These are phyloP conservation scores for Pyrenochaeta sp. DNA, from an alignment of 2,329 filamentous ascomycete species.

Conservation along the genomic window DNA sequence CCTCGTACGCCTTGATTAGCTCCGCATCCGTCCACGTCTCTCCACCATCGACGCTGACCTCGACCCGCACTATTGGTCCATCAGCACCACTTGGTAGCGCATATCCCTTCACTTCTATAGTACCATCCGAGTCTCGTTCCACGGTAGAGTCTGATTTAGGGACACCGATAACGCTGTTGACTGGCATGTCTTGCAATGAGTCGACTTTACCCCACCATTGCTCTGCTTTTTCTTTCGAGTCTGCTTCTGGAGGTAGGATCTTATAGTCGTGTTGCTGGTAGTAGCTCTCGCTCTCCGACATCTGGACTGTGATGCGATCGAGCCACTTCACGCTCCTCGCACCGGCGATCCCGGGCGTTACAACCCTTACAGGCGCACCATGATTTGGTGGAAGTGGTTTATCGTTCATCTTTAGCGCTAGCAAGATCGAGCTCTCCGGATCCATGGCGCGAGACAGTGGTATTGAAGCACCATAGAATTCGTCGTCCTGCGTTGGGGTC, in stretches of 20 bases:
- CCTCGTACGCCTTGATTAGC: constrained; percentile 35
- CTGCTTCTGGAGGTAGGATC: constrained; percentile 62
- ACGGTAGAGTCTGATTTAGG: constrained; percentile 58
- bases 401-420: constrained; percentile 58
- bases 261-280: constrained; percentile 70
- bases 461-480: constrained; percentile 67
- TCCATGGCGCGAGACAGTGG: constrained; percentile 43
- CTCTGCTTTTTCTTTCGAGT: constrained; percentile 59
- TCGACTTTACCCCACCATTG: constrained; percentile 61
- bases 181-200: constrained; percentile 63
- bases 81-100: constrained; percentile 63
- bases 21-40: constrained; percentile 60
- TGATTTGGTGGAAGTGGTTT: constrained; percentile 57
- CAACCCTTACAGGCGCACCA: constrained; percentile 61
- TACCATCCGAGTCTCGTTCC: constrained; percentile 48
- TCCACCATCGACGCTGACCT: constrained; percentile 62
- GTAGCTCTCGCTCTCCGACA: constrained; percentile 61
- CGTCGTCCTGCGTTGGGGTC: constrained; percentile 63
- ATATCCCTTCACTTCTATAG: constrained; percentile 63
- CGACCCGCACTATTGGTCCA: constrained; percentile 63
- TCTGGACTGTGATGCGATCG: constrained; percentile 61
- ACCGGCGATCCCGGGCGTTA: constrained; percentile 63
- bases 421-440: constrained; percentile 26
- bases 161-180: constrained; percentile 64
- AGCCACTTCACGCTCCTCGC: constrained; percentile 66